Evolutionary conservation across 2,329 filamentous ascomycete species (phyloP), one percentile per base, ranked within the genome.

Genomic region (Aspergillus fructus): DNA sequence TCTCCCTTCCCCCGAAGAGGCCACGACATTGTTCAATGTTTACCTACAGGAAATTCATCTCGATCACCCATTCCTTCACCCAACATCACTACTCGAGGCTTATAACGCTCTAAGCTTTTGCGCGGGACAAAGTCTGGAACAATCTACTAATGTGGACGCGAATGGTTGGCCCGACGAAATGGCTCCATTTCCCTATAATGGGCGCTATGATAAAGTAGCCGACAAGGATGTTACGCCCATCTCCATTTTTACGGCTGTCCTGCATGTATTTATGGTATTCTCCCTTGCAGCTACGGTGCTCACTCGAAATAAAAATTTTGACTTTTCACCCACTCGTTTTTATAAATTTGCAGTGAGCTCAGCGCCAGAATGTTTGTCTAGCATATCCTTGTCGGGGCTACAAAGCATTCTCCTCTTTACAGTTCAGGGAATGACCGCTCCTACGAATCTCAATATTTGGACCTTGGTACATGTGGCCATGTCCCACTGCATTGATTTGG

Each of bases 401-500:
- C 74, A 76, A 40, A 67, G 66, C 1, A 54, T 71, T 13, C 56
- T 76, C 6, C 59, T 73, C 24, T 58, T 75, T 3, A 62, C 67
- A 2, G 63, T 70, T 1, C 71, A 74, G 49, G 69, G 71, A 43
- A 64, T 75, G 49, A 61, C 73, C 4, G 70, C 66, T 1, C 74
- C 73, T 0, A 68, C 68, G 2, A 71, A 70, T 30, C 56, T 71
- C 6, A 72, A 75, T 46, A 64, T 76, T 1, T 76, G 74, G 72
- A 75, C 74, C 0, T 55, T 76, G 4, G 61, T 64, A 0, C 71
- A 76, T 50, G 59, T 75, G 46, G 74, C 70, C 5, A 69, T 75
- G 59, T 73, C 74, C 1, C 68, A 76, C 55, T 73, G 70, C 23
- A 66, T 77, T 7, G 74, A 77, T 40, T 53, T 76, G 6, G 74